phyloP scores from a whole-genome alignment of 345 rosid species.

The Aquilaria sinensis region DNA sequence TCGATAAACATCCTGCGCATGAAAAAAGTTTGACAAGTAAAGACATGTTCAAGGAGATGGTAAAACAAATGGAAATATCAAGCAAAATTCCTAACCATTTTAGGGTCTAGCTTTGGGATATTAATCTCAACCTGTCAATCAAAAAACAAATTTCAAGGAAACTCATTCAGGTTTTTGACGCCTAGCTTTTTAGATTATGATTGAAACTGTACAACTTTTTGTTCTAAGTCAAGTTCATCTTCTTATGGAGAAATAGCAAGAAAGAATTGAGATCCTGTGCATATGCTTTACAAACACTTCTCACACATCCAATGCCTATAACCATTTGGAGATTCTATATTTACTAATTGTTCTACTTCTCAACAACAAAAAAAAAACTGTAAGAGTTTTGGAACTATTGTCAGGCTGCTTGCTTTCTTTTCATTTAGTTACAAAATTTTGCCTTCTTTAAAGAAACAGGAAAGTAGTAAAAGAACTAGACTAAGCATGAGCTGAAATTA shows the following conservation, averaged over 20 bases:
- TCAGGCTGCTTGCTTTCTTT: too few relatives aligned
- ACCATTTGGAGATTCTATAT: too few relatives aligned
- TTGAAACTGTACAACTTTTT: too few relatives aligned
- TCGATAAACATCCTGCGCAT: conserved; percentile 88
- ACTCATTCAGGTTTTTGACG: not conserved
- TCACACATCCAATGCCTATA: not conserved
- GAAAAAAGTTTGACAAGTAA: conserved; percentile 16
- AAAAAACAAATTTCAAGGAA: conserved; percentile 7
- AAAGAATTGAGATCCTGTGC: not conserved
- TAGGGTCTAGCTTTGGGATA: conserved; percentile 93
- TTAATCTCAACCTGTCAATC: conserved; percentile 77
- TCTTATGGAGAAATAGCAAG: too few relatives aligned
- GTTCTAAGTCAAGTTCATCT: too few relatives aligned
- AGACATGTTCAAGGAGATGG: conserved; percentile 4
- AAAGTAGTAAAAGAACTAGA: too few relatives aligned
- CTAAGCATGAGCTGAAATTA: too few relatives aligned
- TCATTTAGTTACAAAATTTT: too few relatives aligned
- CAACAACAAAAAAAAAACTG: too few relatives aligned
- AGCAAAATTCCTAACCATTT: conserved; percentile 53
- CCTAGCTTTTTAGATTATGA: conserved; percentile 5
- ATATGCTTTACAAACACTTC: not conserved
- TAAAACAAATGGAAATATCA: not conserved
- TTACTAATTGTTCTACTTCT: too few relatives aligned
- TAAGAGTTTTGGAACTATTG: too few relatives aligned
- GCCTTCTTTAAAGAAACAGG: too few relatives aligned